Conservation (phyloP, 176 grass and related monocot species). For the Microstegium vimineum region DNA sequence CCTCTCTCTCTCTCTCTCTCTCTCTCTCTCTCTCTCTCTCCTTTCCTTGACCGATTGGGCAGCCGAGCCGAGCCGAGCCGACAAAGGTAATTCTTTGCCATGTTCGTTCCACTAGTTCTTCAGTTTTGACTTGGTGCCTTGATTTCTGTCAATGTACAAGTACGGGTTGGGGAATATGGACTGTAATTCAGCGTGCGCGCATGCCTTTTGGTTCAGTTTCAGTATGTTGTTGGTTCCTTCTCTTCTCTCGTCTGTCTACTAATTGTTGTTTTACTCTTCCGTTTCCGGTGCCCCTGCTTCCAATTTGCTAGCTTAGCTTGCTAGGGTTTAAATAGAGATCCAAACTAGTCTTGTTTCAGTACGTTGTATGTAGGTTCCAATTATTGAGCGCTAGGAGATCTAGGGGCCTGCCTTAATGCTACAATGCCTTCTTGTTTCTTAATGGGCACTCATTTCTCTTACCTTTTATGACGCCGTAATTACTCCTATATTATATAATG, state of each 20-base stretch:
- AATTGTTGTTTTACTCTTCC: not conserved
- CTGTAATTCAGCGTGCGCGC: no score
- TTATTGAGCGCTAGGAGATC: not conserved
- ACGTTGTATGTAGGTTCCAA: not conserved
- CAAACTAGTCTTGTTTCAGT: not conserved
- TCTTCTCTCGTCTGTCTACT: no score
- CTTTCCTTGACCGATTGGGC: not conserved
- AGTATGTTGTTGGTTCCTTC: no score
- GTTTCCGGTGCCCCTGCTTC: not conserved
- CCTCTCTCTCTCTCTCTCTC: no score
- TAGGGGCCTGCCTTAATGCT: not conserved
- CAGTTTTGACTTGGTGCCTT: no score
- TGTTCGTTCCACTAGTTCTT: no score
- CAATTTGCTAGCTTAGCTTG: not conserved
- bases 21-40: not conserved
- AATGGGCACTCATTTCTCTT: no score
- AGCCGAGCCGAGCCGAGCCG: not conserved
- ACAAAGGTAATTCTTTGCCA: not conserved
- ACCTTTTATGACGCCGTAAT: no score
- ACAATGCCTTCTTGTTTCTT: not conserved
- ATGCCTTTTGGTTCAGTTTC: no score
- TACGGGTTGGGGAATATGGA: no score
- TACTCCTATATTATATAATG: no score
- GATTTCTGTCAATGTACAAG: no score
- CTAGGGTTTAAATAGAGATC: not conserved